Base-by-base conservation (phyloP, 306 rosid genomes). In the Oemleria cerasiformis region DNA sequence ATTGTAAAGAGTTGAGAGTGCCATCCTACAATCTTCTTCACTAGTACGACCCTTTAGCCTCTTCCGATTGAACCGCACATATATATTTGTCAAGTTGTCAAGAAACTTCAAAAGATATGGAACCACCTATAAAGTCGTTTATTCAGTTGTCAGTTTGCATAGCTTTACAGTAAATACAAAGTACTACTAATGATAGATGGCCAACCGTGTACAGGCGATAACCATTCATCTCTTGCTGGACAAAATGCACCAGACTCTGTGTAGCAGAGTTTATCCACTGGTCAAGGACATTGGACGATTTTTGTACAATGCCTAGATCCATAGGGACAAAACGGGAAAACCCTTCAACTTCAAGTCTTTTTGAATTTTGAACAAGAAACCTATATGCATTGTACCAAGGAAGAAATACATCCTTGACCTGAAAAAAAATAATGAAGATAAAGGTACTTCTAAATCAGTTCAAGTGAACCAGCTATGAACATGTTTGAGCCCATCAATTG, bases 1-100 rank as follows among this genome's bases (percentile, higher is more conserved):
- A 75, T 88, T 85, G 78, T 80, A 90, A 58, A 92, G 98, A 75
- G 97, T 94, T 69, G 97, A 91, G 67, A 94, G 96, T 12, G 98
- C 94, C 48, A 83, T 84, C 83, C 95, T 79, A 80, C 97, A 94
- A 71, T 94, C 98, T 68, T 94, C 92, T 80, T 91, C 98, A 73
- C 92, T 96, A 64, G 95, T 86, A 62, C 98, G 98, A 65, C 98
- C 98, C 88, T 94, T 94, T 67, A 94, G 92, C 82, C 98, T 89
- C 91, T 91, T 94, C 63, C 97, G 98, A 84, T 89, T 94, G 91
- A 88, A 89, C 86, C 98, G 79, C 30, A 94, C 98, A 65, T 89
- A 94, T 34, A 94, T 88, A 82, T 94, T 94, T 76, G 98, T 94
- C 64, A 94, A 88, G 83, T 87, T 94, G 77, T 94, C 98, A 63